Evolutionary conservation across 345 rosid genomes (phyloP).

Genomic region (Chamaenerion angustifolium): DNA sequence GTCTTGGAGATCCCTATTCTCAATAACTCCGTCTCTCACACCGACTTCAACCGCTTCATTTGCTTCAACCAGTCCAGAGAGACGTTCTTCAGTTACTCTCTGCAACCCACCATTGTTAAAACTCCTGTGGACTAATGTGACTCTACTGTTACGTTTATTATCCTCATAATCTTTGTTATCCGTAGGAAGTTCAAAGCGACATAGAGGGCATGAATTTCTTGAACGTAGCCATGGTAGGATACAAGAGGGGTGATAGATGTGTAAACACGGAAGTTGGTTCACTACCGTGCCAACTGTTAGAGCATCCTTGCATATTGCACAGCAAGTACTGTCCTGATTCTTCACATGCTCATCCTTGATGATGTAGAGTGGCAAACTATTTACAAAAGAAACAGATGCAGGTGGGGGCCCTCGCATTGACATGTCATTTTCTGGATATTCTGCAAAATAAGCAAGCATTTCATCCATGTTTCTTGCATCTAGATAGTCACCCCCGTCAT

Average conservation of each 20-base stretch:
- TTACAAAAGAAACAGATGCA: constrained; percentile 53
- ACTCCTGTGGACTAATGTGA: background rate
- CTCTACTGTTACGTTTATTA: constrained; percentile 24
- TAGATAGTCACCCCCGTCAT: constrained; percentile 40
- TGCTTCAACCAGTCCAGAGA: constrained; percentile 30
- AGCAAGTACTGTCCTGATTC: constrained; percentile 26
- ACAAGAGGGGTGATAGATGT: constrained; percentile 64
- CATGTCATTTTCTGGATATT: constrained; percentile 50
- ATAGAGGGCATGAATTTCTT: constrained; percentile 86
- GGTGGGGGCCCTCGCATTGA: constrained; percentile 91
- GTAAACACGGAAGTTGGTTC: constrained; percentile 75
- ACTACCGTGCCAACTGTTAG: constrained; percentile 40
- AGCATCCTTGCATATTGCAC: constrained; percentile 88
- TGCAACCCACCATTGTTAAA: constrained; percentile 20
- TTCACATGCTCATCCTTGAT: constrained; percentile 34
- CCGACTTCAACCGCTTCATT: constrained; percentile 15
- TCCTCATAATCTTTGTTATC: constrained; percentile 78
- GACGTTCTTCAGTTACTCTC: constrained; percentile 31
- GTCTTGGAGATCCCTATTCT: constrained; percentile 11
- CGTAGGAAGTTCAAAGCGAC: constrained; percentile 84
- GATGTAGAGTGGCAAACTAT: constrained; percentile 40
- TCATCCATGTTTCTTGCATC: constrained; percentile 56
- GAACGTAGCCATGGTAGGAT: constrained; percentile 78
- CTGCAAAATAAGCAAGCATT: constrained; percentile 63
- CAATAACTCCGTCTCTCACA: constrained; percentile 9